Conservation (phyloP, 2,329 filamentous ascomycete species). For the Talaromyces sp. region DNA sequence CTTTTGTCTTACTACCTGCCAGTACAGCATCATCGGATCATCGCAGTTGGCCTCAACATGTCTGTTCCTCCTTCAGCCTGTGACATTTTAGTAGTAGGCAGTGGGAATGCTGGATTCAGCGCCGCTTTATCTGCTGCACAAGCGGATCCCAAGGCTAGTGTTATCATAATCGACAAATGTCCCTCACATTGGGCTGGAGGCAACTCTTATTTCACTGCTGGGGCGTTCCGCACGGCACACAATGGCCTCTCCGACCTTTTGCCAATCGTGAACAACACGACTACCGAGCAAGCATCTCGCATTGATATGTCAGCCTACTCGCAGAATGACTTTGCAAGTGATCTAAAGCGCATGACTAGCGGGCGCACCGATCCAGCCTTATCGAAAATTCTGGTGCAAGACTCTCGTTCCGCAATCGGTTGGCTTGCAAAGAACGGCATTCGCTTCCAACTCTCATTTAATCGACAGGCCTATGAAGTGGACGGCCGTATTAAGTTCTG, state of each 20-base stretch:
- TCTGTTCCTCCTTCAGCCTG: slow-evolving; percentile 10
- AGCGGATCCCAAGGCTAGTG: slow-evolving; percentile 39
- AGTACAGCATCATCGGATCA: neutral
- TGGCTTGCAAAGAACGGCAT: slow-evolving; percentile 61
- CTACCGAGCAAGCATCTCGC: slow-evolving; percentile 46
- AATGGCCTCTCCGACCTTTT: slow-evolving; percentile 59
- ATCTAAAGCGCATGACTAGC: slow-evolving; percentile 60
- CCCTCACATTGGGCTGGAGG: slow-evolving; percentile 63
- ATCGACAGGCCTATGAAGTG: slow-evolving; percentile 68
- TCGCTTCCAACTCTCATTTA: slow-evolving; percentile 63
- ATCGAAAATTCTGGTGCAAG: slow-evolving; percentile 52
- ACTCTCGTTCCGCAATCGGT: slow-evolving; percentile 55
- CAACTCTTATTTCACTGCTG: slow-evolving; percentile 68
- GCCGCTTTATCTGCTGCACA: slow-evolving; percentile 60
- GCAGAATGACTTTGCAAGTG: slow-evolving; percentile 55
- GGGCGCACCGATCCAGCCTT: slow-evolving; percentile 57
- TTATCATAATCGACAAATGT: slow-evolving; percentile 64
- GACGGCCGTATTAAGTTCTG: slow-evolving; percentile 65
- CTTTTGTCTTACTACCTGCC: too few relatives aligned
- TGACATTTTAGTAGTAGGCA: slow-evolving; percentile 58
- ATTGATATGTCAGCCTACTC: slow-evolving; percentile 65
- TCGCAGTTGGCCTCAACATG: neutral
- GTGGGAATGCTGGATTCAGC: slow-evolving; percentile 66
- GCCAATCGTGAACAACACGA: slow-evolving; percentile 64
- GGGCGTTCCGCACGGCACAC: slow-evolving; percentile 63